Conservation (phyloP, 2,329 filamentous ascomycete species). For the Penicillium oxalicum region DNA sequence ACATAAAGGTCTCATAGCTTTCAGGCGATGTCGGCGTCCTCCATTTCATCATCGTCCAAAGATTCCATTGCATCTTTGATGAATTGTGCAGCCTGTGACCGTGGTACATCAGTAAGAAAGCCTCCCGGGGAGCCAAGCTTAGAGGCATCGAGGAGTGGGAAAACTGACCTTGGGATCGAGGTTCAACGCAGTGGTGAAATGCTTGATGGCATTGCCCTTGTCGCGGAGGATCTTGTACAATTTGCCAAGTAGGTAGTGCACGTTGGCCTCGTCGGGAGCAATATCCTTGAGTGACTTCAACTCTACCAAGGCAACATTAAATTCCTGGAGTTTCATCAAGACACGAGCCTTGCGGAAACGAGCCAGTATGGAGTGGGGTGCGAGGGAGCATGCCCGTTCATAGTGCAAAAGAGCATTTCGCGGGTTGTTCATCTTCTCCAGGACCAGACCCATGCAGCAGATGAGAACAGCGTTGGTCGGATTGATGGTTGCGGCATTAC, state of each 20-base stretch:
- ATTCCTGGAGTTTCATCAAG: constrained; percentile 66
- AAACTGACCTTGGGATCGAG: constrained; percentile 82
- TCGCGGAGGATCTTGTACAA: constrained; percentile 55
- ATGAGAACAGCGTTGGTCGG: constrained; percentile 88
- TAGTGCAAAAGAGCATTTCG: constrained; percentile 75
- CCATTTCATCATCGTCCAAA: constrained; percentile 65
- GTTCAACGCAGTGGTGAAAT: constrained; percentile 92
- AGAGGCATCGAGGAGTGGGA: no score
- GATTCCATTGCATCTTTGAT: constrained; percentile 97
- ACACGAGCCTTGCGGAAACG: constrained; percentile 90
- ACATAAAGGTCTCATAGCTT: constrained; percentile 16
- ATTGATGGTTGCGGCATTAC: constrained; percentile 81
- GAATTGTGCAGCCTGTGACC: constrained; percentile 69
- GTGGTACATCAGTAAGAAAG: no score
- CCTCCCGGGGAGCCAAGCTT: background rate
- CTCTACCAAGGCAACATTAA: constrained; percentile 70
- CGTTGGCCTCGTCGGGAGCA: constrained; percentile 89
- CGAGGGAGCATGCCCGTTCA: constrained; percentile 71
- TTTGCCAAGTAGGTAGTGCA: constrained; percentile 83
- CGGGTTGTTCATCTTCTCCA: constrained; percentile 82
- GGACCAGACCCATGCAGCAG: constrained; percentile 82
- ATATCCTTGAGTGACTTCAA: constrained; percentile 83
- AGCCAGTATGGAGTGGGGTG: constrained; percentile 73
- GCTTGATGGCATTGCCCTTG: constrained; percentile 71
- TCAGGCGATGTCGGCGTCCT: constrained; percentile 48